Evolutionary conservation across 768 basidiomycete genomes (phyloP).

Genomic region (Lactarius psammicola): DNA sequence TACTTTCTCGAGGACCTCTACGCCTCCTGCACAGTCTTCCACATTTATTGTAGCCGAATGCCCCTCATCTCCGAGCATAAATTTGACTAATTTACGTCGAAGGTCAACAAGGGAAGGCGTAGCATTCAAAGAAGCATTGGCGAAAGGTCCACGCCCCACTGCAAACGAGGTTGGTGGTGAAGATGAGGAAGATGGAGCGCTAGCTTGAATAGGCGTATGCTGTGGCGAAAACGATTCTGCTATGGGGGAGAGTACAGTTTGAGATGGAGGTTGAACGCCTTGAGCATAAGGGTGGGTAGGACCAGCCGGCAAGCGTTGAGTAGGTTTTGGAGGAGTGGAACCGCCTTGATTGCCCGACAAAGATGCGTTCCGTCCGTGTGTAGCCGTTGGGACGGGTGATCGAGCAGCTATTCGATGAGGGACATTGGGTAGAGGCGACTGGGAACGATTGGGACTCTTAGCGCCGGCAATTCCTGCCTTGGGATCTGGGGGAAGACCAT

Average conservation of each 20-base stretch:
- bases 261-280: constrained; percentile 47
- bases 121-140: constrained; percentile 42
- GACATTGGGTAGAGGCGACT: constrained; percentile 42
- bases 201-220: constrained; percentile 38
- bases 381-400: constrained; percentile 34
- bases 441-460: constrained; percentile 35
- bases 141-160: constrained; percentile 62
- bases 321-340: constrained; percentile 35
- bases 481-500: constrained; percentile 61
- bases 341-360: constrained; percentile 36
- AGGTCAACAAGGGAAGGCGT: constrained; percentile 71
- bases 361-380: constrained; percentile 56
- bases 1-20: constrained; percentile 85
- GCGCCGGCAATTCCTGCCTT: constrained; percentile 50
- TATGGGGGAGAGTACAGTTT: constrained; percentile 61
- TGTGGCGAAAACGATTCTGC: constrained; percentile 56
- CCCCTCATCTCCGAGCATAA: constrained; percentile 79
- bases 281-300: constrained; percentile 59
- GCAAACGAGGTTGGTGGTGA: constrained; percentile 40
- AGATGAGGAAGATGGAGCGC: constrained; percentile 45
- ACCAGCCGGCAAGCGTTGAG: constrained; percentile 40
- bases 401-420: constrained; percentile 33
- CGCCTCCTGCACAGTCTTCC: constrained; percentile 72
- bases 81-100: constrained; percentile 83
- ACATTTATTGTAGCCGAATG: constrained; percentile 75